Conservation (phyloP, 768 basidiomycete species). For the Leccinellum luteum region DNA sequence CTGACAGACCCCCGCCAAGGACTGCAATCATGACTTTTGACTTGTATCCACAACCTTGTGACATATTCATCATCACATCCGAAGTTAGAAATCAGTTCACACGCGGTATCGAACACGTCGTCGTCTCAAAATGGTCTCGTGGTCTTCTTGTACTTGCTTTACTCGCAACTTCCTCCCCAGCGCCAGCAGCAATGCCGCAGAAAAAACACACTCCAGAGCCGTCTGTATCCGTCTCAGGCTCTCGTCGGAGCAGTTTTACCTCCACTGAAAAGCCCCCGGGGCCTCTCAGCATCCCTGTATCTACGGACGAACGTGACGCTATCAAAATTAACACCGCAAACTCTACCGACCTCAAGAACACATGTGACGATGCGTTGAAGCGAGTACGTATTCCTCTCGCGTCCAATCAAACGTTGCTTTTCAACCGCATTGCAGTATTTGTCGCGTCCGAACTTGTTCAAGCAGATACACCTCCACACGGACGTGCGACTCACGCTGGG, state of each 20-base stretch:
- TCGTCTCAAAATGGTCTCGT: not conserved
- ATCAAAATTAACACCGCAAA: constrained; percentile 63
- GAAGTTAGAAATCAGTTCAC: constrained; percentile 14
- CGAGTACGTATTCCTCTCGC: constrained; percentile 51
- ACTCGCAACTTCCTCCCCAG: not conserved
- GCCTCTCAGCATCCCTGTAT: constrained; percentile 47
- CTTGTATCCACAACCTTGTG: no score
- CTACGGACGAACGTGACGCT: constrained; percentile 46
- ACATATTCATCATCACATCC: not conserved
- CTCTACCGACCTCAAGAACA: constrained; percentile 60
- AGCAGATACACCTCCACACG: constrained; percentile 82
- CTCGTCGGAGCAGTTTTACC: constrained; percentile 27
- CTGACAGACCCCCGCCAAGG: constrained; percentile 79
- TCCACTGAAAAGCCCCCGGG: constrained; percentile 46
- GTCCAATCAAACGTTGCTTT: not conserved
- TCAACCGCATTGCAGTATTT: constrained; percentile 57
- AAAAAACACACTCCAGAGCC: constrained; percentile 17
- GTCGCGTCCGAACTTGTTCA: constrained; percentile 77
- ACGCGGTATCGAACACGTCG: constrained; percentile 27
- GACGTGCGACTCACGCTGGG: constrained; percentile 86
- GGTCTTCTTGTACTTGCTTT: not conserved
- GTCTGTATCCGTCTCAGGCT: constrained; percentile 8
- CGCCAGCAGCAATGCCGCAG: constrained; percentile 14
- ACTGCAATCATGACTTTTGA: constrained; percentile 45
- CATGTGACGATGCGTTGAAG: constrained; percentile 86